A percentile compares a stretch with the other conserved stretches of the same genome.
phyloP scores from a whole-genome alignment of 75 land plant species.

The Selaginella moellendorffii region DNA sequence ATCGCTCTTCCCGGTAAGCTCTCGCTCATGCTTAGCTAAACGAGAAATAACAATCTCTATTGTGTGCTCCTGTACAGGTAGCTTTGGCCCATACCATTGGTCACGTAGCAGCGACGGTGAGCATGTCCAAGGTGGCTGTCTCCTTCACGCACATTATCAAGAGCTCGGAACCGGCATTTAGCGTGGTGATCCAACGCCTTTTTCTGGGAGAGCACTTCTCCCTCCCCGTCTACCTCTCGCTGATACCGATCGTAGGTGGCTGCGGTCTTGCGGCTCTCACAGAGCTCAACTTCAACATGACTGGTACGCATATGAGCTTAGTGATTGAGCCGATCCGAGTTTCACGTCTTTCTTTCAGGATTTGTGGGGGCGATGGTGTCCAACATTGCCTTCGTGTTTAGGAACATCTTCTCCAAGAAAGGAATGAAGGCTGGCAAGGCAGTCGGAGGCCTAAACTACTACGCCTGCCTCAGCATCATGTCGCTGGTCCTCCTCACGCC shows the following conservation, averaged over 20 bases:
- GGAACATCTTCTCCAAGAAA: constrained; percentile 66
- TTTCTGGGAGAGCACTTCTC: constrained; percentile 59
- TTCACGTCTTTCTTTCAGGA: constrained; percentile 21
- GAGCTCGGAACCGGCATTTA: constrained; percentile 77
- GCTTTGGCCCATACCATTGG: constrained; percentile 77
- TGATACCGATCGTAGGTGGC: constrained; percentile 60
- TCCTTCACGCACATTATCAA: constrained; percentile 79
- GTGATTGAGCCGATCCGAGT: neutral
- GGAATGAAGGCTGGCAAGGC: constrained; percentile 50
- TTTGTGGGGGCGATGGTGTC: constrained; percentile 82
- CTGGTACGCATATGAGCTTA: constrained; percentile 34
- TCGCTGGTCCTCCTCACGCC: constrained; percentile 45
- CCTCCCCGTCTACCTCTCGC: constrained; percentile 41
- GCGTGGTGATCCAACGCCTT: constrained; percentile 57
- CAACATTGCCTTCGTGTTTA: constrained; percentile 63
- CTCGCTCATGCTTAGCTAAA: neutral
- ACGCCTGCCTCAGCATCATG: constrained; percentile 56
- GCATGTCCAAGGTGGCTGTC: constrained; percentile 82
- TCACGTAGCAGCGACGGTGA: constrained; percentile 80
- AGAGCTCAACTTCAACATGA: constrained; percentile 80
- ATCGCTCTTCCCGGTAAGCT: constrained; percentile 41
- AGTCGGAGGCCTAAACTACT: constrained; percentile 68
- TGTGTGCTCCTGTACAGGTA: too few species aligned
- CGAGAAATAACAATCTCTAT: too few species aligned
- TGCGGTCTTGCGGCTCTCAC: constrained; percentile 57